Percentiles rank a stretch among this genome's conserved stretches.
phyloP scores from a whole-genome alignment of 768 basidiomycete genomes.

The Rhizopogon salebrosus region DNA sequence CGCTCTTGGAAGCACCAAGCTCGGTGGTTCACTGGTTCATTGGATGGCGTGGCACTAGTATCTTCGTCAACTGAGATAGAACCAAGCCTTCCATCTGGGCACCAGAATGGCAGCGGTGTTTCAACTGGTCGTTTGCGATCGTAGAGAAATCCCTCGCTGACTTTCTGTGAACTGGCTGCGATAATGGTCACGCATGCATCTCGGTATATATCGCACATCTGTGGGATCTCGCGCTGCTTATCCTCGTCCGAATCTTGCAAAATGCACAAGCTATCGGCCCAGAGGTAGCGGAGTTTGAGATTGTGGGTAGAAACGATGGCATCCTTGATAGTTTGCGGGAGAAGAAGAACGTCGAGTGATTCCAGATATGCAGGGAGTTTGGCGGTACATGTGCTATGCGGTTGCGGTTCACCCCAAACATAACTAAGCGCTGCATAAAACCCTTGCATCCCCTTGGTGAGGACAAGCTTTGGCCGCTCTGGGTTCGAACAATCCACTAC shows the following conservation, averaged over 20 bases:
- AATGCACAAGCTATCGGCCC: conserved; percentile 18
- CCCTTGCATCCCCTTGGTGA: not conserved
- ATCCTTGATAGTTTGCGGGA: conserved; percentile 7
- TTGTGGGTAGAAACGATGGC: conserved; percentile 4
- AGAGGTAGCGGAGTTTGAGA: conserved; percentile 9
- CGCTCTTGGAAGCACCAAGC: conserved; percentile 9
- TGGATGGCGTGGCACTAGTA: not conserved
- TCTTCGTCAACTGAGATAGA: not conserved
- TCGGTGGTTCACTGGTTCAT: conserved; percentile 2
- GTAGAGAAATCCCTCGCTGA: conserved; percentile 1
- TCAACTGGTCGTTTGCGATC: not conserved
- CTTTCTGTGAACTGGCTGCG: conserved; percentile 3
- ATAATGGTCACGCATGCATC: conserved; percentile 3
- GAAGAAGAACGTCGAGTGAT: not conserved
- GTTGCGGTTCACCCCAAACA: conserved; percentile 7
- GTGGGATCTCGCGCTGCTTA: conserved; percentile 14
- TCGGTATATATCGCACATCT: conserved; percentile 15
- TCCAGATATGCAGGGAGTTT: not conserved
- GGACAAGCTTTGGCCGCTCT: not conserved
- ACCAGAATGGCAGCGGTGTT: conserved; percentile 2
- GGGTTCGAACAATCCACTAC: conserved; percentile 5
- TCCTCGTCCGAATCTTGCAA: conserved; percentile 14
- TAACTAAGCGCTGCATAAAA: conserved; percentile 5
- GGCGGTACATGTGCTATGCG: not conserved
- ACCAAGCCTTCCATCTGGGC: conserved; percentile 4